These are phyloP conservation scores for Kodamaea alishanica DNA, from an alignment of 1,139 yeast species.

Conservation along the genomic window DNA sequence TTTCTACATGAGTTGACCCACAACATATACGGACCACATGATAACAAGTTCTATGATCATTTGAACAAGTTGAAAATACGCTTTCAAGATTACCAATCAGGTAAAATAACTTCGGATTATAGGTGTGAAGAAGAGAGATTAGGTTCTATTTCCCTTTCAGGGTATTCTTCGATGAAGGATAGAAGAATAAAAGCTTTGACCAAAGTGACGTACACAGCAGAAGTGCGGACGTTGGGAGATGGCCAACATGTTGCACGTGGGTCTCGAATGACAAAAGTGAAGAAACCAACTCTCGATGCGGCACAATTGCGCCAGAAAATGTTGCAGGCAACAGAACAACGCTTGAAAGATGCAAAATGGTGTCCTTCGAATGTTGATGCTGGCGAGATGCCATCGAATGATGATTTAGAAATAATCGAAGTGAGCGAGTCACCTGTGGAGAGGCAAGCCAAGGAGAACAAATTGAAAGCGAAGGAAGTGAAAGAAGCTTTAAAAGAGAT, in stretches of 20 bases:
- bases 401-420: conserved; percentile 14
- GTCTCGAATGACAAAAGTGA: conserved; percentile 4
- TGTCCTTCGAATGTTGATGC: conserved; percentile 33
- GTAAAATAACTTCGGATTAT: conserved; percentile 41
- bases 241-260: conserved; percentile 4
- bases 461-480: background rate
- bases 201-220: conserved; percentile 38
- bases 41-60: conserved; percentile 61
- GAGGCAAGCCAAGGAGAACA: conserved; percentile 6
- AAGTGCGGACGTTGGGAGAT: conserved; percentile 34
- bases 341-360: conserved; percentile 56
- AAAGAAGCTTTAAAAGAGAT: too few species aligned
- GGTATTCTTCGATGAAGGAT: conserved; percentile 30
- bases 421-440: background rate
- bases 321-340: conserved; percentile 64
- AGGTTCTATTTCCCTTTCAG: conserved; percentile 33
- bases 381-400: conserved; percentile 17
- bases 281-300: conserved; percentile 8
- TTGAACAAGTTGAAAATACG: conserved; percentile 60
- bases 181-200: conserved; percentile 36
- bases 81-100: conserved; percentile 51
- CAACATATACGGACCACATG: conserved; percentile 77
- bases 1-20: conserved; percentile 89
- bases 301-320: conserved; percentile 46
- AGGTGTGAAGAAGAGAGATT: conserved; percentile 52